Percentiles rank a stretch among this genome's conserved stretches.
phyloP scores from a whole-genome alignment of 129 eudicot genomes.

The Daucus carota region DH1_v3.0 NC_030385.2:4451001-4451500 shows the following conservation, averaged over 20 bases:
- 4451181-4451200: neutral
- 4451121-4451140: neutral
- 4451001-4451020: neutral
- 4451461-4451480: conserved; percentile 16
- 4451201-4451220: too few relatives aligned
- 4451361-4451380: conserved; percentile 21
- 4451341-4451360: conserved; percentile 24
- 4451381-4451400: conserved; percentile 30
- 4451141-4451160: too few relatives aligned
- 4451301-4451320: neutral
- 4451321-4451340: neutral
- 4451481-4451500: conserved; percentile 24
- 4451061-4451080: neutral
- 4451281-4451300: neutral
- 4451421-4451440: conserved; percentile 26
- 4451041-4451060: neutral
- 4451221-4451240: neutral
- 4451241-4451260: neutral
- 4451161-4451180: neutral
- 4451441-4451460: conserved; percentile 22
- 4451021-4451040: neutral
- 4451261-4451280: neutral
- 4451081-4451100: neutral
- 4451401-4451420: conserved; percentile 42
- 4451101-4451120: neutral